Conservation (phyloP, 495 filamentous ascomycete genomes). For the Extremus antarcticus region DNA sequence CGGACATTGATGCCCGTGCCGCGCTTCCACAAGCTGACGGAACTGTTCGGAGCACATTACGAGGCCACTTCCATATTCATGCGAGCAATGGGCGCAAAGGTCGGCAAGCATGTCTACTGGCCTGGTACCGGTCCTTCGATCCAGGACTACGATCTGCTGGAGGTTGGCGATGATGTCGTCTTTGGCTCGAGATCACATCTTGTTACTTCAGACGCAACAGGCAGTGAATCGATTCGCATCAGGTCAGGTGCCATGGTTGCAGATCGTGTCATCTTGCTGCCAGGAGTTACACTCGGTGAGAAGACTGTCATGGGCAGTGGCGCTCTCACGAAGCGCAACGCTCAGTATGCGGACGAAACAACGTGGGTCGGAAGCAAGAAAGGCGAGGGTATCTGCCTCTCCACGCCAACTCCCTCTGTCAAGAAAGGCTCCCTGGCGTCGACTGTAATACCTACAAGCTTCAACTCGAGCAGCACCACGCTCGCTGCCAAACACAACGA, state of each 20-base stretch:
- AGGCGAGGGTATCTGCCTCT: conserved; percentile 34
- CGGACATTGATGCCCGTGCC: conserved; percentile 27
- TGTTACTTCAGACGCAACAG: conserved; percentile 35
- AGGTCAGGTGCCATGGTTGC: conserved; percentile 37
- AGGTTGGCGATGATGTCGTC: conserved; percentile 39
- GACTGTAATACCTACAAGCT: background rate
- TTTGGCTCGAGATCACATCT: conserved; percentile 37
- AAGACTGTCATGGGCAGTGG: conserved; percentile 36
- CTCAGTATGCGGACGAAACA: conserved; percentile 29
- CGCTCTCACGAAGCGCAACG: conserved; percentile 32
- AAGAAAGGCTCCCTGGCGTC: background rate
- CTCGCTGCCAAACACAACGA: background rate
- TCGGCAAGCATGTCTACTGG: conserved; percentile 39
- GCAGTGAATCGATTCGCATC: conserved; percentile 32
- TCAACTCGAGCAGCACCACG: conserved; percentile 7
- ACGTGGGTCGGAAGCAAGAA: conserved; percentile 37
- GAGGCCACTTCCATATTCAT: conserved; percentile 34
- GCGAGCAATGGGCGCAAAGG: conserved; percentile 33
- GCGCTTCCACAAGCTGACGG: conserved; percentile 26
- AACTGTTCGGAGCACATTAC: conserved; percentile 35
- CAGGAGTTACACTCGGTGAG: conserved; percentile 32
- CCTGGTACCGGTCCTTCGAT: conserved; percentile 37
- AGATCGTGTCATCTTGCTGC: conserved; percentile 33
- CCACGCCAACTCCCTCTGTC: conserved; percentile 15
- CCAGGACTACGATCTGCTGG: conserved; percentile 37